Base-by-base conservation (phyloP, 2,329 filamentous ascomycete genomes). In the Aspergillus sp. region DNA sequence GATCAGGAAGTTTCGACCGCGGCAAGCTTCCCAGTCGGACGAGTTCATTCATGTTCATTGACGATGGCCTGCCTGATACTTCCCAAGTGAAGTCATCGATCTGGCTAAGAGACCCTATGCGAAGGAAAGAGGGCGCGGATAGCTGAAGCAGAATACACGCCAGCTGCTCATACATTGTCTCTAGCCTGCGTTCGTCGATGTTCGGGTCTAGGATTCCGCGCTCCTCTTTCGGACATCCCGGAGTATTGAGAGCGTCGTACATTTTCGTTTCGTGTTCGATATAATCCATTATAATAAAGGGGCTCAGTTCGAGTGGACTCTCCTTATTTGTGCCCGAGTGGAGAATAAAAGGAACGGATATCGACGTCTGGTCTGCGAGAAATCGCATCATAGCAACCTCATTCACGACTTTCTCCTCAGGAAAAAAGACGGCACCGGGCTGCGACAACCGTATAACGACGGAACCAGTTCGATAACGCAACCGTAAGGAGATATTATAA, bases 41-140 rank as follows among this genome's bases (percentile, higher is more conserved):
- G 10, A 51, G 49, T 34, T 61, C 51, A 30, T 52, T 66, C 60
- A 68, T 65, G 33, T 64, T 64, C 8, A 53, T 47, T 7, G 57
- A 61, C 4, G 68, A 35, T 0, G 63, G 64, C n/a, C 60, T 44
- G 17, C 48, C 39, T 5, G 32, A 42, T 6, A 60, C 53, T 22
- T 41, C 29, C 36, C 36, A 40, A 5, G 34, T 34, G 14, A 41
- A 41, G 5, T 37, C 36, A 31, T 41, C 38, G 8, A 34, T n/a
- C 32, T 43, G 38, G 19, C n/a, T 34, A 5, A 39, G 29, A 2
- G 35, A 36, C 4, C 38, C 37, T 29, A 43, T 41, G 8, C 17
- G 29, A 10, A 34, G 35, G 1, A 37, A 15, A 5, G 29, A 19
- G 5, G 26, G 29, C 3, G 4, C 26, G 11, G 26, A 40, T 16